phyloP scores from a whole-genome alignment of 1,284 basidiomycete species.

The Pisolithus thermaeus region DNA sequence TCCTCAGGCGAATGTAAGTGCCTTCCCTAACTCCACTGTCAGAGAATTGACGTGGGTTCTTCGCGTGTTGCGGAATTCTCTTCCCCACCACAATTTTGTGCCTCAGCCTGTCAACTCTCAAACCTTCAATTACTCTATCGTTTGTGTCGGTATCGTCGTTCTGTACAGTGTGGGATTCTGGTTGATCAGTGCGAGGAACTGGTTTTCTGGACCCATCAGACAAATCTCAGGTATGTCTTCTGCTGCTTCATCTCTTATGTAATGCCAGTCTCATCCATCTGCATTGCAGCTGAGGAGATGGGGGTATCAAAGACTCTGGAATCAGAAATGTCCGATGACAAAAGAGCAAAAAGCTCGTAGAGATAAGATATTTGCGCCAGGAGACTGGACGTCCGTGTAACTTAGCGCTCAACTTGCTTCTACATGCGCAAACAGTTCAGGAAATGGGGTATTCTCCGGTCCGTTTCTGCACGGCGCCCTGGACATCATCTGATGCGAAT shows the following conservation, averaged over 20 bases:
- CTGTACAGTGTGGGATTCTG: constrained; percentile 58
- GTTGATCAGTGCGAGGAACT: constrained; percentile 61
- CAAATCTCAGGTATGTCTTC: constrained; percentile 44
- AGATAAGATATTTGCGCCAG: constrained; percentile 10
- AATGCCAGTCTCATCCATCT: too few relatives aligned
- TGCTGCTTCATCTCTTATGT: not conserved
- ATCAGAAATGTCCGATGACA: not conserved
- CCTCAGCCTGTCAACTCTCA: constrained; percentile 56
- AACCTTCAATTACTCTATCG: constrained; percentile 69
- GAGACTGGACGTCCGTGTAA: too few relatives aligned
- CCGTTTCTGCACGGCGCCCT: too few relatives aligned
- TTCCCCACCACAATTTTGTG: not conserved
- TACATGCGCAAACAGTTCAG: too few relatives aligned
- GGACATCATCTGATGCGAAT: too few relatives aligned
- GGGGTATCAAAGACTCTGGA: not conserved
- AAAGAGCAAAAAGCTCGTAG: not conserved
- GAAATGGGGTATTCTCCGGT: too few relatives aligned
- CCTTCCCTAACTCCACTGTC: not conserved
- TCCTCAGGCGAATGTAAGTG: constrained; percentile 52
- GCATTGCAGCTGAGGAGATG: constrained; percentile 5
- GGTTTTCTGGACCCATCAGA: constrained; percentile 63
- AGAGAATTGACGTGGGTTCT: too few relatives aligned
- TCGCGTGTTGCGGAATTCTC: not conserved
- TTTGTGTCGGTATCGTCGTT: constrained; percentile 67
- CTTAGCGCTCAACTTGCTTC: too few relatives aligned